phyloP scores from a whole-genome alignment of 768 basidiomycete species.

The Clavaria fumosa region DNA sequence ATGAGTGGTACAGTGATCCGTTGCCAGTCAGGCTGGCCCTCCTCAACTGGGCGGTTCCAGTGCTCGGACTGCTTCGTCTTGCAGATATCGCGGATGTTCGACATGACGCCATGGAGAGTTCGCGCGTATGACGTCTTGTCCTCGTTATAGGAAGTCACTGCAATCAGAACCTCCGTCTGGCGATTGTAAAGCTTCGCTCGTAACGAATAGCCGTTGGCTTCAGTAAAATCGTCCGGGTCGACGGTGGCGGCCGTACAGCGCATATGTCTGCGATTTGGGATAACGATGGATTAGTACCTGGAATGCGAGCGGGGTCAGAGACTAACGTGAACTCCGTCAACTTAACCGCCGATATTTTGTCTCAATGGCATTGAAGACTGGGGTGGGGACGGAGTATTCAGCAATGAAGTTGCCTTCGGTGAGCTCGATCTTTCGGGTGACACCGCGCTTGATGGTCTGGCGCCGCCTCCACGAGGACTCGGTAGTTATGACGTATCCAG shows the following conservation, averaged over 20 bases:
- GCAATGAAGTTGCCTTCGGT: constrained; percentile 87
- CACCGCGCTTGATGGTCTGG: constrained; percentile 82
- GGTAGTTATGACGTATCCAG: constrained; percentile 57
- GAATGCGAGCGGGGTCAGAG: neutral
- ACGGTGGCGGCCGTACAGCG: constrained; percentile 85
- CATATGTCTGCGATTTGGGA: constrained; percentile 48
- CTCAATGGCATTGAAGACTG: constrained; percentile 72
- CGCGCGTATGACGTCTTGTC: constrained; percentile 85
- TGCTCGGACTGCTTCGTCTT: constrained; percentile 90
- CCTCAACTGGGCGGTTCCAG: constrained; percentile 72
- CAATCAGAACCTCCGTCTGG: constrained; percentile 85
- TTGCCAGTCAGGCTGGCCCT: constrained; percentile 81
- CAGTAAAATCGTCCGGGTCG: constrained; percentile 79
- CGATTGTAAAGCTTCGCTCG: constrained; percentile 77
- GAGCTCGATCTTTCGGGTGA: constrained; percentile 88
- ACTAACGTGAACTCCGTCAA: constrained; percentile 82
- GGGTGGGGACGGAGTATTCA: constrained; percentile 78
- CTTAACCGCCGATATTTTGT: constrained; percentile 52
- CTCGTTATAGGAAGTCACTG: constrained; percentile 87
- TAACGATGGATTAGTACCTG: constrained; percentile 2
- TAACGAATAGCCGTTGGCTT: constrained; percentile 70
- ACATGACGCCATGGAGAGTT: constrained; percentile 78
- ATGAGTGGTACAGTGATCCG: constrained; percentile 82
- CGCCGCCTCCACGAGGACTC: constrained; percentile 58
- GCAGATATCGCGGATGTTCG: constrained; percentile 96